A percentile compares a stretch with the other conserved stretches of the same genome.
Conservation (phyloP, 2,329 filamentous ascomycete genomes). For the Clonostachys rhizophaga region DNA sequence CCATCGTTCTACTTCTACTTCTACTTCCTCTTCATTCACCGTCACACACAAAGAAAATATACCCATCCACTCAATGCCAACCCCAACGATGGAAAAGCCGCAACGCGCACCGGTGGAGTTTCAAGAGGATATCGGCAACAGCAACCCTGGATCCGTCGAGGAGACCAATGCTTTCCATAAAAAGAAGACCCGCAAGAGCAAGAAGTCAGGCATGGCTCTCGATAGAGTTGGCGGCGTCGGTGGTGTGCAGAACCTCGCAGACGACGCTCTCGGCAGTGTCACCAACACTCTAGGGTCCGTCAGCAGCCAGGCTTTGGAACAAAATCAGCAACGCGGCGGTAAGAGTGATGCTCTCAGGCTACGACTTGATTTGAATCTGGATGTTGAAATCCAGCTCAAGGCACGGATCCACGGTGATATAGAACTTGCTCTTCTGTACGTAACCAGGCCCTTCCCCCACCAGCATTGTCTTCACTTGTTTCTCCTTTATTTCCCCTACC, state of each 20-base stretch:
- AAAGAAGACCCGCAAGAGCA: constrained; percentile 20
- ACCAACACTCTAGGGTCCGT: constrained; percentile 2
- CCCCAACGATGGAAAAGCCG: constrained; percentile 6
- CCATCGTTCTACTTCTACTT: too few relatives aligned
- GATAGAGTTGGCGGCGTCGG: constrained; percentile 18
- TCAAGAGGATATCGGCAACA: constrained; percentile 1
- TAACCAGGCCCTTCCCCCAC: constrained; percentile 8
- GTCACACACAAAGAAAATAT: too few relatives aligned
- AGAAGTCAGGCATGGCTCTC: constrained; percentile 15
- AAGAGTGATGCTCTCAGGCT: constrained; percentile 56
- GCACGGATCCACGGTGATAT: constrained; percentile 82
- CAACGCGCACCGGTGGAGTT: constrained; percentile 4
- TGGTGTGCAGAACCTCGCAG: constrained; percentile 10
- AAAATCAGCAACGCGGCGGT: constrained; percentile 17
- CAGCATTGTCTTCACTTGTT: neutral
- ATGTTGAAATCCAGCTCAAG: constrained; percentile 82
- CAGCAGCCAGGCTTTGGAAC: constrained; percentile 24
- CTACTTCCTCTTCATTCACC: too few relatives aligned
- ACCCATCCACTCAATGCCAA: neutral
- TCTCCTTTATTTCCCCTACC: neutral
- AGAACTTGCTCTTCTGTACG: constrained; percentile 65
- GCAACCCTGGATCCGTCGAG: neutral
- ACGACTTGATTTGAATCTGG: constrained; percentile 73
- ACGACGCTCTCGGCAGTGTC: constrained; percentile 29
- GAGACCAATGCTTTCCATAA: neutral